Conservation (phyloP, 2,329 filamentous ascomycete genomes). For the Cyphellophora europaea region DNA sequence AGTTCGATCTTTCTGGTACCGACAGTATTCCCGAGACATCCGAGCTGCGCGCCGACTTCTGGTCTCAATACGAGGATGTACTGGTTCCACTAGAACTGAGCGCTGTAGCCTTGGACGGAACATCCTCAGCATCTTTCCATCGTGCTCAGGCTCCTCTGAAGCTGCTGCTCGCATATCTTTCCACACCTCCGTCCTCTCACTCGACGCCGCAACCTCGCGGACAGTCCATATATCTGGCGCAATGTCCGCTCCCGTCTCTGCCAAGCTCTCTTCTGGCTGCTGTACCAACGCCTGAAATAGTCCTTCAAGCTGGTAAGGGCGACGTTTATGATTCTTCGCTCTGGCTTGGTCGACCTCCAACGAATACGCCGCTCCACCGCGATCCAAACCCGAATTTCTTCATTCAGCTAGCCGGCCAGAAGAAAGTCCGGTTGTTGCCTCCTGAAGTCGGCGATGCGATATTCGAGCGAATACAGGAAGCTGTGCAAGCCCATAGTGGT, state of each 20-base stretch:
- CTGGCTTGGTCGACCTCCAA: conserved; percentile 81
- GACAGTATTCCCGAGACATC: conserved; percentile 5
- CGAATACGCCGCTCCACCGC: conserved; percentile 71
- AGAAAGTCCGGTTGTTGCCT: conserved; percentile 61
- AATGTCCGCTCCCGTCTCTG: conserved; percentile 62
- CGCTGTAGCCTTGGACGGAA: conserved; percentile 1
- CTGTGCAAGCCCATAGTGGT: conserved; percentile 16
- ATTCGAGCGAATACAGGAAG: conserved; percentile 46
- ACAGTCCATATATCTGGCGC: conserved; percentile 92
- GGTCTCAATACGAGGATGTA: conserved; percentile 33
- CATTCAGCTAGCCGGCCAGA: conserved; percentile 66
- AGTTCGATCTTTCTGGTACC: no score
- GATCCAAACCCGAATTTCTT: conserved; percentile 95
- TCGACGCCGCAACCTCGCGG: no score
- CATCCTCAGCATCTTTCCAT: conserved; percentile 27
- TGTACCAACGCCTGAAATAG: conserved; percentile 57
- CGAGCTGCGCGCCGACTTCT: conserved; percentile 13
- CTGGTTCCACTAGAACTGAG: conserved; percentile 53
- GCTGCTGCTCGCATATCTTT: conserved; percentile 52
- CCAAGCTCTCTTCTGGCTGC: conserved; percentile 55
- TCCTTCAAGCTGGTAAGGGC: conserved; percentile 57
- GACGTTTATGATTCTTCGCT: conserved; percentile 82
- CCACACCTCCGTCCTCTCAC: no score
- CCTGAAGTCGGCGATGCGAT: conserved; percentile 55
- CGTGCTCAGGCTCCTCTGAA: conserved; percentile 43